phyloP scores from a whole-genome alignment of 768 basidiomycete species.

The Phylloporus scabripes region DNA sequence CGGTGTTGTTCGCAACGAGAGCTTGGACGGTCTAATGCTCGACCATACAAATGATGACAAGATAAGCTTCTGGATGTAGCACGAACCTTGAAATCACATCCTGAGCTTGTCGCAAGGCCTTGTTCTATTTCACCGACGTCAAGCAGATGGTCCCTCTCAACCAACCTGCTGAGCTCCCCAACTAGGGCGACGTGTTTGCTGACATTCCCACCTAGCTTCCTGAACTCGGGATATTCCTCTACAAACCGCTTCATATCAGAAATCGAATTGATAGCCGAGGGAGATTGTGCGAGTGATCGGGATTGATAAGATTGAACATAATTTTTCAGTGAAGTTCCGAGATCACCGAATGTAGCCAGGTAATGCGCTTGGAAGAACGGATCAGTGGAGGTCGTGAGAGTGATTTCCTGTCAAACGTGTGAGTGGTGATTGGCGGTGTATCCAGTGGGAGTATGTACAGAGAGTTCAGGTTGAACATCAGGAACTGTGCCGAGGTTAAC shows the following conservation, averaged over 20 bases:
- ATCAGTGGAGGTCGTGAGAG: slow-evolving; percentile 85
- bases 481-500: slow-evolving; percentile 81
- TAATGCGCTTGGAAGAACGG: slow-evolving; percentile 90
- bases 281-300: slow-evolving; percentile 68
- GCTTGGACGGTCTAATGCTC: slow-evolving; percentile 69
- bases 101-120: slow-evolving; percentile 87
- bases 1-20: slow-evolving; percentile 58
- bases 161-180: slow-evolving; percentile 89
- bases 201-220: slow-evolving; percentile 94
- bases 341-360: slow-evolving; percentile 92
- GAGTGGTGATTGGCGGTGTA: slow-evolving; percentile 6
- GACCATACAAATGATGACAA: slow-evolving; percentile 1
- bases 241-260: slow-evolving; percentile 96
- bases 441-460: slow-evolving; percentile 38
- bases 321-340: slow-evolving; percentile 84
- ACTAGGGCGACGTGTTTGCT: slow-evolving; percentile 98
- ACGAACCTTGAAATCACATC: slow-evolving; percentile 79
- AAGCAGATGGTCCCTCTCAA: slow-evolving; percentile 78
- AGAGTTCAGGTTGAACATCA: slow-evolving; percentile 80
- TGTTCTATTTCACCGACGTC: slow-evolving; percentile 95
- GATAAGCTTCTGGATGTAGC: background rate
- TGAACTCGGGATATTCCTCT: slow-evolving; percentile 97
- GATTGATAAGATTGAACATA: slow-evolving; percentile 94
- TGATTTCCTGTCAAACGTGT: slow-evolving; percentile 67
- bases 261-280: slow-evolving; percentile 87